Conservation (phyloP, 2,329 filamentous ascomycete species). For the Aspergillus carbonarius region DNA sequence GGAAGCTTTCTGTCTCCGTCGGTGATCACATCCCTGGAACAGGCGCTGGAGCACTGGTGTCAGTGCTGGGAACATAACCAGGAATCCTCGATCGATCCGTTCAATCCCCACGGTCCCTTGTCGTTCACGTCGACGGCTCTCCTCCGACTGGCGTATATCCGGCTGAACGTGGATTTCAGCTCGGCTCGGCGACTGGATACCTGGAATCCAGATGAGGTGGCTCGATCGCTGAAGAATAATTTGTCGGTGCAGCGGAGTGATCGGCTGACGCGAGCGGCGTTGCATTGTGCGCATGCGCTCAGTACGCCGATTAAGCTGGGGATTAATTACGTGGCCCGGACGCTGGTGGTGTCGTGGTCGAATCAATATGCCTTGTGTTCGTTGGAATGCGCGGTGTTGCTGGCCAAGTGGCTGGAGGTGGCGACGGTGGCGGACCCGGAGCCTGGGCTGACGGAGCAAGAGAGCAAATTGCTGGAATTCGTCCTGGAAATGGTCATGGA, state of each 20-base stretch:
- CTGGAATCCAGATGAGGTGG: slow-evolving; percentile 33
- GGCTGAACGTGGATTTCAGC: slow-evolving; percentile 35
- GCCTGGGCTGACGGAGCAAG: slow-evolving; percentile 33
- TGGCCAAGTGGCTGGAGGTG: slow-evolving; percentile 49
- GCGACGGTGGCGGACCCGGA: slow-evolving; percentile 27
- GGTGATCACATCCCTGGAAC: slow-evolving; percentile 29
- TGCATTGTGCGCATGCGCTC: slow-evolving; percentile 56
- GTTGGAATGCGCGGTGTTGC: slow-evolving; percentile 55
- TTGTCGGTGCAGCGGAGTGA: slow-evolving; percentile 48
- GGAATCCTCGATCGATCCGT: slow-evolving; percentile 35
- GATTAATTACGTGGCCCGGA: slow-evolving; percentile 55
- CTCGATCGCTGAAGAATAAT: slow-evolving; percentile 31
- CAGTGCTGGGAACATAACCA: slow-evolving; percentile 39
- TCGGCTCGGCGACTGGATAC: slow-evolving; percentile 33
- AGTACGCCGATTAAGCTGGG: slow-evolving; percentile 58
- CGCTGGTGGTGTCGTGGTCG: slow-evolving; percentile 58
- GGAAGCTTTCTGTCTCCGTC: slow-evolving; percentile 23
- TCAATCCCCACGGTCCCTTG: slow-evolving; percentile 34
- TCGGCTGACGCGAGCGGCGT: slow-evolving; percentile 45
- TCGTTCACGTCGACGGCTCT: slow-evolving; percentile 37
- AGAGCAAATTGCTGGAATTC: slow-evolving; percentile 34
- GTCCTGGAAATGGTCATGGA: slow-evolving; percentile 40
- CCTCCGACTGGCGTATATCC: slow-evolving; percentile 35
- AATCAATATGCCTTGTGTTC: slow-evolving; percentile 57
- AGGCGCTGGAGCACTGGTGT: slow-evolving; percentile 36